Evolutionary conservation across 805 yeast genomes (phyloP).

Genomic region (Nakazawaea populi): DNA sequence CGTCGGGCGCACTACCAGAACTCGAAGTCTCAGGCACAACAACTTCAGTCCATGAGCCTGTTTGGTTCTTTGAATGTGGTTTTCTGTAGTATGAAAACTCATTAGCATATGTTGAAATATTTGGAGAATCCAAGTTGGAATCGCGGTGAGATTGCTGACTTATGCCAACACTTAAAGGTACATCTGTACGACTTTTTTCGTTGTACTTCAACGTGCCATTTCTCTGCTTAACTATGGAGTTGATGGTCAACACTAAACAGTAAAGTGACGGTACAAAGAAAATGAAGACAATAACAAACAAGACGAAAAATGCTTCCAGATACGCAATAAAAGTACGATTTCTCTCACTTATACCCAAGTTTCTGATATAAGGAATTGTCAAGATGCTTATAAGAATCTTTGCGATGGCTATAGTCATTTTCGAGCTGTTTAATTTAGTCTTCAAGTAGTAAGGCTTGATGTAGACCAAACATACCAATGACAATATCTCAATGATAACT

Average conservation of each 20-base stretch:
- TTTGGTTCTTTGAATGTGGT: background rate
- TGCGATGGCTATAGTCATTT: conserved; percentile 30
- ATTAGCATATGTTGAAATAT: background rate
- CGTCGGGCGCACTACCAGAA: background rate
- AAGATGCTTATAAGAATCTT: conserved; percentile 33
- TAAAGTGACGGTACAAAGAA: conserved; percentile 22
- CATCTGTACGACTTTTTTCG: background rate
- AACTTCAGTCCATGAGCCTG: background rate
- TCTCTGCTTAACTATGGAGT: conserved; percentile 12
- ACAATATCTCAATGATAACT: conserved; percentile 28
- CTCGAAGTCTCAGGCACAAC: background rate
- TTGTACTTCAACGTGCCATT: conserved; percentile 12
- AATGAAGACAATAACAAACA: conserved; percentile 17
- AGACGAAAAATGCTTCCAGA: conserved; percentile 36
- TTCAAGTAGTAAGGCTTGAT: conserved; percentile 27
- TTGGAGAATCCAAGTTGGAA: background rate
- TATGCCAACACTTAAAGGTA: conserved; percentile 5
- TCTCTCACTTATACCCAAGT: conserved; percentile 30
- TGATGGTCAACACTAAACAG: conserved; percentile 14
- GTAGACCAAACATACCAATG: conserved; percentile 18
- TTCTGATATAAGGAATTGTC: conserved; percentile 36
- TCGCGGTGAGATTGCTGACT: no score
- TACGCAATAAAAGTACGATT: conserved; percentile 36
- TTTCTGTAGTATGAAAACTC: conserved; percentile 3
- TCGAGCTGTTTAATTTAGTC: conserved; percentile 25